Conservation (phyloP, 2,329 filamentous ascomycete genomes). For the Chrysosphaeria jannelii region DNA sequence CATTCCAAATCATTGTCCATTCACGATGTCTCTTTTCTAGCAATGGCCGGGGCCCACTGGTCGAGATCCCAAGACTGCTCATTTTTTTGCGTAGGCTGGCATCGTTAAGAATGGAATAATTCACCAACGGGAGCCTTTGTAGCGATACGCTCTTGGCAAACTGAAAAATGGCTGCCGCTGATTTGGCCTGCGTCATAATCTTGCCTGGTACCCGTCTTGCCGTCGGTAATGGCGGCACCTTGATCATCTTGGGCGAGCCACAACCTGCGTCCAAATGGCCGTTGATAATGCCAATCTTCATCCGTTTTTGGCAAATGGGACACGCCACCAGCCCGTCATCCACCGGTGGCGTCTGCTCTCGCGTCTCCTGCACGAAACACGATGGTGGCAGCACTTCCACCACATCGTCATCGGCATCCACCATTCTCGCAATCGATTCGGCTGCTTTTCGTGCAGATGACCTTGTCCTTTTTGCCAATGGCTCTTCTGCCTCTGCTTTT, state of each 20-base stretch:
- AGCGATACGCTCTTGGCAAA: conserved; percentile 7
- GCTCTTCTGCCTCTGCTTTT: conserved; percentile 11
- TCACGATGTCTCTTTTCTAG: conserved; percentile 63
- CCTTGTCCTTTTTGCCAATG: conserved; percentile 17
- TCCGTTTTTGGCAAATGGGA: conserved; percentile 48
- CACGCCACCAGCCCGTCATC: conserved; percentile 58
- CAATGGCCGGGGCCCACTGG: conserved; percentile 32
- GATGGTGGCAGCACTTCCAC: conserved; percentile 1
- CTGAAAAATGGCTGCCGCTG: background rate
- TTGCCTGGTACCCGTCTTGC: no score
- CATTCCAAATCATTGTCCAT: conserved; percentile 89
- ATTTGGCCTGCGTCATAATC: no score
- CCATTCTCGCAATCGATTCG: conserved; percentile 10
- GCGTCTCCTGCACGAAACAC: no score
- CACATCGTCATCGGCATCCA: conserved; percentile 6
- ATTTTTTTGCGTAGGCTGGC: conserved; percentile 51
- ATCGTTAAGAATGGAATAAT: conserved; percentile 72
- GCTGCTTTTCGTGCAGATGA: conserved; percentile 17
- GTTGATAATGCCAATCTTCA: conserved; percentile 56
- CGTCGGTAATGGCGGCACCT: background rate
- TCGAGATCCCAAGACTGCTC: conserved; percentile 46
- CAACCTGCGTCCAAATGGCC: conserved; percentile 44
- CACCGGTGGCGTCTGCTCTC: conserved; percentile 3
- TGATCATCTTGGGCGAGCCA: conserved; percentile 9
- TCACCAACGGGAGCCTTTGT: conserved; percentile 48